Evolutionary conservation across 371 early-diverging fungal species (phyloP).

Genomic region (Mortierella sp.): DNA sequence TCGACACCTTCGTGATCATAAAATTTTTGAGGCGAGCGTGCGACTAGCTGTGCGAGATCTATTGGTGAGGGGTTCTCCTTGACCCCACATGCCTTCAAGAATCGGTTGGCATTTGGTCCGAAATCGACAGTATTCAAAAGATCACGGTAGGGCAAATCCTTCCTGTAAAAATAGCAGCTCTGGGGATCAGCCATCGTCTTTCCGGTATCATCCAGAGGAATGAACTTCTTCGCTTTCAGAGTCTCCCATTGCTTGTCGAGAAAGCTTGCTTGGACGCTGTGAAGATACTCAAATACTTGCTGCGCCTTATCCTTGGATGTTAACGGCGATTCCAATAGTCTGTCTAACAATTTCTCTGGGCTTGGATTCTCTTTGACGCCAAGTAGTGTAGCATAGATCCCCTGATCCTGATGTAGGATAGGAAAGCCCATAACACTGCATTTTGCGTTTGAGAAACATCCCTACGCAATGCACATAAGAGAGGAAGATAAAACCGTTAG

Average conservation of each 20-base stretch:
- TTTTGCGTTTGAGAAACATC: conserved; percentile 73
- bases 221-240: conserved; percentile 64
- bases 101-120: conserved; percentile 76
- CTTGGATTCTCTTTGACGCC: conserved; percentile 76
- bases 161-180: conserved; percentile 74
- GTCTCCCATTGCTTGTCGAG: conserved; percentile 62
- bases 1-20: conserved; percentile 74
- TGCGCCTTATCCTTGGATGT: conserved; percentile 59
- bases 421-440: conserved; percentile 74
- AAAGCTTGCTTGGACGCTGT: conserved; percentile 71
- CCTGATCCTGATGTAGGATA: conserved; percentile 69
- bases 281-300: conserved; percentile 76
- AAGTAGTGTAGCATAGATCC: conserved; percentile 69
- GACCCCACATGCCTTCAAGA: conserved; percentile 87
- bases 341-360: conserved; percentile 58
- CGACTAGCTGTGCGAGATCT: conserved; percentile 79
- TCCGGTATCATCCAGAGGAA: conserved; percentile 67
- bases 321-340: conserved; percentile 58
- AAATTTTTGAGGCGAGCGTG: conserved; percentile 77
- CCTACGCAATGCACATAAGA: conserved; percentile 11
- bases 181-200: conserved; percentile 58
- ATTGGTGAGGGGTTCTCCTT: conserved; percentile 84
- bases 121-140: conserved; percentile 80
- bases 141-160: conserved; percentile 57
- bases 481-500: too few relatives aligned